phyloP scores from a whole-genome alignment of 768 basidiomycete species.

The Mycena floridula region DNA sequence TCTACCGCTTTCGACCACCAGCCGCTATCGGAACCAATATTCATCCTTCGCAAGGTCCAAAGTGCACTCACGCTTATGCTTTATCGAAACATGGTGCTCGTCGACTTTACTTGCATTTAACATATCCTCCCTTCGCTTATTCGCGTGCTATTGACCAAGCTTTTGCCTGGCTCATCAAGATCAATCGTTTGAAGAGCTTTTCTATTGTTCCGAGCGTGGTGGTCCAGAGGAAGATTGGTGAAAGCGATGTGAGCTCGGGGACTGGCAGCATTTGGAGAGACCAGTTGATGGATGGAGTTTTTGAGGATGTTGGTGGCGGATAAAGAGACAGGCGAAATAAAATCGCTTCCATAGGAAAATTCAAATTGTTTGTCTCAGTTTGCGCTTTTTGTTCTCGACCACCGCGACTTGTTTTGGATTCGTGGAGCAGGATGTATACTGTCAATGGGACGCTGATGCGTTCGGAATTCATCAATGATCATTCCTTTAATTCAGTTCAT shows the following conservation, averaged over 20 bases:
- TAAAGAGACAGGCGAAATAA: too few species aligned
- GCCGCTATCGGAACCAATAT: constrained; percentile 22
- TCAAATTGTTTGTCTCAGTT: too few species aligned
- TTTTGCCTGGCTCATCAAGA: constrained; percentile 58
- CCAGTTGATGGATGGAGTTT: constrained; percentile 38
- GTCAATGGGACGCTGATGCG: too few species aligned
- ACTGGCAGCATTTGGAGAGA: constrained; percentile 56
- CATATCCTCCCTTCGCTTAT: constrained; percentile 64
- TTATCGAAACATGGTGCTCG: constrained; percentile 55
- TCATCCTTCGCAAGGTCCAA: constrained; percentile 54
- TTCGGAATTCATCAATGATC: too few species aligned
- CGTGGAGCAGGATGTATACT: too few species aligned
- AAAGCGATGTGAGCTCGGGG: constrained; percentile 51
- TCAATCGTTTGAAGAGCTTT: constrained; percentile 48
- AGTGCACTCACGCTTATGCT: constrained; percentile 72
- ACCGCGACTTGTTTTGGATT: too few species aligned
- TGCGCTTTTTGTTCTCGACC: too few species aligned
- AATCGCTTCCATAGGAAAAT: too few species aligned
- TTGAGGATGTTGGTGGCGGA: too few species aligned
- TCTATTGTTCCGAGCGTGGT: constrained; percentile 65
- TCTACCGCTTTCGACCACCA: constrained; percentile 6
- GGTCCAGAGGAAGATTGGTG: constrained; percentile 53
- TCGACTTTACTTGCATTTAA: constrained; percentile 52
- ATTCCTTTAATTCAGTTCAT: too few species aligned
- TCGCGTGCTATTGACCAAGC: constrained; percentile 76